Evolutionary conservation across 2,329 filamentous ascomycete genomes (phyloP).

Genomic region (Fusarium ambrosium): DNA sequence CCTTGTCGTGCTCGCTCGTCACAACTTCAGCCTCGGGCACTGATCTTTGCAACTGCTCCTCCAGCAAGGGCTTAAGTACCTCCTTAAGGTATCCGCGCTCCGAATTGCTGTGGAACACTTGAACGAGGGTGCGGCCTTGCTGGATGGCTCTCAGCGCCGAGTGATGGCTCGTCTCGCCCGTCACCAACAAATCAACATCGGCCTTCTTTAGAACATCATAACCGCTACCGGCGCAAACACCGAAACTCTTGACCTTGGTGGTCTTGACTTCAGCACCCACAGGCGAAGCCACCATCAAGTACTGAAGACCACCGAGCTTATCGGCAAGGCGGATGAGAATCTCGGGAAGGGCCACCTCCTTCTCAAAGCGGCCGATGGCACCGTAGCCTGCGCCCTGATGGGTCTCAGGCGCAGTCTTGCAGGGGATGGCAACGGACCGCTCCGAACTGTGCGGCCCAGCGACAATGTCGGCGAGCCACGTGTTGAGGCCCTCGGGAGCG

Average conservation of each 20-base stretch:
- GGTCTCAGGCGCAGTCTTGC: conserved; percentile 57
- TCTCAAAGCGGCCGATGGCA: conserved; percentile 59
- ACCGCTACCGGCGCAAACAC: conserved; percentile 91
- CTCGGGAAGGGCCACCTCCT: conserved; percentile 55
- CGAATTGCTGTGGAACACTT: conserved; percentile 92
- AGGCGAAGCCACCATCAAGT: conserved; percentile 64
- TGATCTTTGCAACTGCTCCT: conserved; percentile 67
- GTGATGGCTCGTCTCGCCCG: conserved; percentile 94
- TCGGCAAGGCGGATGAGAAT: conserved; percentile 71
- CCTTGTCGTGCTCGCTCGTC: conserved; percentile 84
- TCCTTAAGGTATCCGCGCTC: conserved; percentile 85
- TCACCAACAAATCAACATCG: conserved; percentile 85
- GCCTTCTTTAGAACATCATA: conserved; percentile 79
- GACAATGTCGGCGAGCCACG: conserved; percentile 93
- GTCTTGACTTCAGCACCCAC: conserved; percentile 60
- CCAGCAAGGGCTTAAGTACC: conserved; percentile 76
- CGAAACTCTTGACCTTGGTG: conserved; percentile 74
- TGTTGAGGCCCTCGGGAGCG: conserved; percentile 85
- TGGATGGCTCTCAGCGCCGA: conserved; percentile 90
- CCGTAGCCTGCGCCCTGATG: conserved; percentile 68
- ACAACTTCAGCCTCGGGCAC: conserved; percentile 70
- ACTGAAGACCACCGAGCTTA: conserved; percentile 74
- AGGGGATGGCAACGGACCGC: conserved; percentile 62
- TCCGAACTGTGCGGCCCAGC: conserved; percentile 63
- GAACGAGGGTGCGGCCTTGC: conserved; percentile 84